Percentiles rank a stretch among this genome's conserved stretches.
These are phyloP conservation scores for Takashimella koratensis DNA, from an alignment of 1,284 basidiomycete species.

Conservation along the genomic window DNA sequence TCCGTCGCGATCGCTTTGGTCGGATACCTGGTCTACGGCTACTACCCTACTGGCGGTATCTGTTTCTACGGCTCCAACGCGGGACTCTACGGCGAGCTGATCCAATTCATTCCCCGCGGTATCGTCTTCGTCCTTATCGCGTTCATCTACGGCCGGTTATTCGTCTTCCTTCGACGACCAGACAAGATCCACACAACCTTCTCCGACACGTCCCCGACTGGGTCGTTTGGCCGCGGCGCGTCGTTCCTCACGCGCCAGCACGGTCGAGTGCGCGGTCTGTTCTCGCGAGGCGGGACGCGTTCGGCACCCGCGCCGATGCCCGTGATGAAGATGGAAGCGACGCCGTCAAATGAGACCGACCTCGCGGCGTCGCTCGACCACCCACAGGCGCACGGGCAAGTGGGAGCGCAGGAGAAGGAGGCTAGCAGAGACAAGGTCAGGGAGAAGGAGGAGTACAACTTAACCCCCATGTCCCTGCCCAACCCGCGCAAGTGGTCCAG, in stretches of 20 bases:
- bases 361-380: not conserved
- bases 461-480: not conserved
- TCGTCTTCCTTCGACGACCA: slow-evolving; percentile 49
- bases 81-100: slow-evolving; percentile 45
- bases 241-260: not conserved
- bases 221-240: slow-evolving; percentile 2
- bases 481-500: not conserved
- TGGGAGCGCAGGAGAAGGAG: not conserved
- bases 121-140: slow-evolving; percentile 44
- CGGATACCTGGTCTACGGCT: slow-evolving; percentile 40
- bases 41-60: slow-evolving; percentile 40
- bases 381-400: not conserved
- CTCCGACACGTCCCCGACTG: slow-evolving; percentile 24
- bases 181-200: slow-evolving; percentile 45
- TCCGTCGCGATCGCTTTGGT: slow-evolving; percentile 31
- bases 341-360: not conserved
- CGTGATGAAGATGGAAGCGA: not conserved
- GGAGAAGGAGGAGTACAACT: too few species aligned
- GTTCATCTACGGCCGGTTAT: slow-evolving; percentile 46
- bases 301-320: not conserved
- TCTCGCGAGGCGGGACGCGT: not conserved
- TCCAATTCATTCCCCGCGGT: slow-evolving; percentile 46
- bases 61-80: slow-evolving; percentile 44
- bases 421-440: not conserved
- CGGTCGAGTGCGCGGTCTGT: not conserved